phyloP scores from a whole-genome alignment of 495 filamentous ascomycete genomes.

The Lepraria neglecta region DNA sequence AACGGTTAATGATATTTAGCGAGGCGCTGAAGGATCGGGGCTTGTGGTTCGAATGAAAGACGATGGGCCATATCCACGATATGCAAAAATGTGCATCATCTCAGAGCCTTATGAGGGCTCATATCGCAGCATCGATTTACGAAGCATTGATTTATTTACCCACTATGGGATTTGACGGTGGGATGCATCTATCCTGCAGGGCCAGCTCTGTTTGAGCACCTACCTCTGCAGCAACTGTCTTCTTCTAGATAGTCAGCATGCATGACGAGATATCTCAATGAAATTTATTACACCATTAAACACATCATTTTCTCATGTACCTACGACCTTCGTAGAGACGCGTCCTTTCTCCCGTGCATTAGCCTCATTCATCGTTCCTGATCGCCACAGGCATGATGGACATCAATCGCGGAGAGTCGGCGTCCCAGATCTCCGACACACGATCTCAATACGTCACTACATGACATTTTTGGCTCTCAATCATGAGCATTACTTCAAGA shows the following conservation, averaged over 20 bases:
- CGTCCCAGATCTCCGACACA: slow-evolving; percentile 1
- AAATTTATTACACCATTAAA: not conserved
- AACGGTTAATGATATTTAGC: slow-evolving; percentile 22
- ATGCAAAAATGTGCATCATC: not conserved
- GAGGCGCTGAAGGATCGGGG: slow-evolving; percentile 17
- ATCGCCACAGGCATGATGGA: slow-evolving; percentile 1
- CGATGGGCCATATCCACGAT: not conserved
- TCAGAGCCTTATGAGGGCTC: not conserved
- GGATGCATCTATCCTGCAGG: not conserved
- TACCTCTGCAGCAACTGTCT: not conserved
- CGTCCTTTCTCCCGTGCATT: slow-evolving; percentile 7
- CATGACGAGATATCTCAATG: not conserved
- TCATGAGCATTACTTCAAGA: not conserved
- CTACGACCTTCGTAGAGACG: not conserved
- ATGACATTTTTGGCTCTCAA: not conserved
- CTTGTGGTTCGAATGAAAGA: not conserved
- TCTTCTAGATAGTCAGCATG: not conserved
- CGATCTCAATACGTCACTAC: slow-evolving; percentile 5
- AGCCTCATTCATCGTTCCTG: not conserved
- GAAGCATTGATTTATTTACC: too few relatives aligned
- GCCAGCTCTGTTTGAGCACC: not conserved
- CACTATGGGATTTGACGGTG: not conserved
- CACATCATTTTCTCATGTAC: not conserved
- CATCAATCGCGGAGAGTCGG: not conserved
- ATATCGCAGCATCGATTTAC: not conserved